phyloP scores from a whole-genome alignment of 2,329 filamentous ascomycete species.

The Delphinella strobiligena region DNA sequence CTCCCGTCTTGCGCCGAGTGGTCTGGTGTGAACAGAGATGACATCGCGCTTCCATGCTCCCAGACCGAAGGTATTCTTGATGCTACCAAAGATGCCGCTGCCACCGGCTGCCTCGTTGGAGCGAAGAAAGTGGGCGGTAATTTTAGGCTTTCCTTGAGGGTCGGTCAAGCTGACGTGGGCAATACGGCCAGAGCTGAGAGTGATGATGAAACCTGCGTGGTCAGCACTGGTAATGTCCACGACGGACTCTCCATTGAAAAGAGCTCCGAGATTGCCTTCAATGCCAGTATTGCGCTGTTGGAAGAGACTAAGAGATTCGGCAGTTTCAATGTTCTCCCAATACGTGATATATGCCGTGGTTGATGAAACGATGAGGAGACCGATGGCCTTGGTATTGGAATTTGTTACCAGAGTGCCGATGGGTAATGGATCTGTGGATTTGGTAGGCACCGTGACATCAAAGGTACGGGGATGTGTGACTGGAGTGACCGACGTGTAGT shows the following conservation, averaged over 20 bases:
- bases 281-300: slow-evolving; percentile 71
- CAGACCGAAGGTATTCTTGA: slow-evolving; percentile 63
- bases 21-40: slow-evolving; percentile 64
- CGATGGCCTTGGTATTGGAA: slow-evolving; percentile 64
- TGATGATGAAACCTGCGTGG: slow-evolving; percentile 73
- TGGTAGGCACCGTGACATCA: slow-evolving; percentile 61
- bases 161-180: slow-evolving; percentile 81
- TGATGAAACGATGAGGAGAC: slow-evolving; percentile 76
- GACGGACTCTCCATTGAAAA: slow-evolving; percentile 68
- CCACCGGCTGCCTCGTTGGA: slow-evolving; percentile 43
- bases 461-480: slow-evolving; percentile 72
- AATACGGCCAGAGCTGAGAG: slow-evolving; percentile 73
- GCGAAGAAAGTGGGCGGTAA: slow-evolving; percentile 66
- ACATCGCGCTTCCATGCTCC: slow-evolving; percentile 64
- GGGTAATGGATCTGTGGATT: slow-evolving; percentile 59
- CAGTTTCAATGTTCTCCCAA: slow-evolving; percentile 90
- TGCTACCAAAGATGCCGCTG: slow-evolving; percentile 66
- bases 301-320: slow-evolving; percentile 71
- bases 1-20: slow-evolving; percentile 63
- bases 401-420: slow-evolving; percentile 73
- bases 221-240: slow-evolving; percentile 73
- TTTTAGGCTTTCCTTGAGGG: slow-evolving; percentile 69
- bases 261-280: slow-evolving; percentile 57
- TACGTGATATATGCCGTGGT: slow-evolving; percentile 76
- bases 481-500: slow-evolving; percentile 53